These are phyloP conservation scores for Ceratocystis alfenasii DNA, from an alignment of 2,329 filamentous ascomycete species.

Conservation along the genomic window DNA sequence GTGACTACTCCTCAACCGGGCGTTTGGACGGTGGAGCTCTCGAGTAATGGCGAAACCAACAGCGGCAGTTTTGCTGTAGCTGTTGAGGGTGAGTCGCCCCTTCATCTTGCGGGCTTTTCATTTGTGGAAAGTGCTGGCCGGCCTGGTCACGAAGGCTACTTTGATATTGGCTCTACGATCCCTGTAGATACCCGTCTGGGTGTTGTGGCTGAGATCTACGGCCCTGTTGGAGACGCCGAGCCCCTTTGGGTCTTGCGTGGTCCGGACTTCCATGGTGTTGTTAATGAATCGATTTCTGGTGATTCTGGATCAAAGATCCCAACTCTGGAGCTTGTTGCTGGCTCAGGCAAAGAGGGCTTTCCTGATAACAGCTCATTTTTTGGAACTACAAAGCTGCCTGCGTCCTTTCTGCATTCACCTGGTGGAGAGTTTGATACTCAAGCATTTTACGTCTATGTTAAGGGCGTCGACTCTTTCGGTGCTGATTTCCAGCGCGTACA, in stretches of 20 bases:
- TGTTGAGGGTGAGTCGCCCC: conserved; percentile 16
- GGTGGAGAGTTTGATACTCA: background rate
- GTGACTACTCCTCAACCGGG: conserved; percentile 18
- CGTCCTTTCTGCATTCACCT: background rate
- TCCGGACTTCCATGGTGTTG: conserved; percentile 12
- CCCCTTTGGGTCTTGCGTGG: conserved; percentile 18
- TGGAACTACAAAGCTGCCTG: conserved; percentile 12
- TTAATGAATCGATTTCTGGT: conserved; percentile 9
- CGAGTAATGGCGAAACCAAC: background rate
- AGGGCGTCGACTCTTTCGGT: conserved; percentile 15
- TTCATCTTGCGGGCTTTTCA: conserved; percentile 20
- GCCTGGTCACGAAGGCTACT: conserved; percentile 22
- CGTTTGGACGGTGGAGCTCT: conserved; percentile 16
- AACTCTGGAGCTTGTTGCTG: conserved; percentile 9
- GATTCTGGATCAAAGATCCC: background rate
- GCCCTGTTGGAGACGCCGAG: conserved; percentile 8
- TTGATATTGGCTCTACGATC: conserved; percentile 15
- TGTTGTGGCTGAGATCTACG: conserved; percentile 20
- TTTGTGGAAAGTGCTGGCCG: conserved; percentile 22
- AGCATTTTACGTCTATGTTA: conserved; percentile 20
- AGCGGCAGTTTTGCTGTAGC: conserved; percentile 19
- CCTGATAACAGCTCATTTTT: conserved; percentile 15
- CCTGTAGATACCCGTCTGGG: conserved; percentile 18
- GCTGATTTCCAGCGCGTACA: conserved; percentile 19
- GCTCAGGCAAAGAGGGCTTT: conserved; percentile 16